Base-by-base conservation (phyloP, 2,329 filamentous ascomycete genomes). In the Penicillium paneum region DNA sequence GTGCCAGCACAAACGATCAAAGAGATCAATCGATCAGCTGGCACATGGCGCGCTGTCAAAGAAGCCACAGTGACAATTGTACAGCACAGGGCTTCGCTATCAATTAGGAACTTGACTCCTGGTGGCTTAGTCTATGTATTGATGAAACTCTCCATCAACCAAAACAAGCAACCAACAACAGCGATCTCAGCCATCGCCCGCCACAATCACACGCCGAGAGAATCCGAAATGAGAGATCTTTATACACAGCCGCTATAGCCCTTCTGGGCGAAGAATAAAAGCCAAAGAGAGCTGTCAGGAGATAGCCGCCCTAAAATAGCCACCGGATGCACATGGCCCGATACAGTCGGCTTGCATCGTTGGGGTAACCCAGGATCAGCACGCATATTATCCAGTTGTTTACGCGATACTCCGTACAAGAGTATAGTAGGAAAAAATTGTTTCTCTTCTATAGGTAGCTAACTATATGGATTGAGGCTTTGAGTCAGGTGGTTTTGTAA, bases 161-260 rank as follows among this genome's bases (percentile, higher is more conserved):
- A 13, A 28, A 44, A 56, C 49, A 51, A 61, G 51, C 59, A 57
- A 64, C 54, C 53, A 62, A 61, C 56, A 56, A 49, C 31, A 41
- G 13, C 40, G 21, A 58, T 57, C 50, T 49, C 46, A 54, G 39
- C 59, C 42, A 24, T 44, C 24, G 35, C 41, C 50, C 59, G 61
- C 62, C 62, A 61, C 57, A 57, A 58, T 61, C 62, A 61, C 61
- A 61, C 31, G 17, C 49, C 52, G 45, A 54, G 52, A 53, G 44
- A 42, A 39, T 40, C 35, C 56, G 26, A 40, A 53, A 56, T 21
- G 46, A 57, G 31, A 51, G 38, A 42, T 53, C 52, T 64, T 58
- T 62, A 54, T 54, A 42, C 40, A 48, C 39, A 61, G 55, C 58
- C 58, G 58, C 58, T 51, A 55, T 50, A 54, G 39, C 58, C 55